A percentile compares a stretch with the other conserved stretches of the same genome.
Conservation (phyloP, 2,329 filamentous ascomycete species). For the Cercospora zeina region DNA sequence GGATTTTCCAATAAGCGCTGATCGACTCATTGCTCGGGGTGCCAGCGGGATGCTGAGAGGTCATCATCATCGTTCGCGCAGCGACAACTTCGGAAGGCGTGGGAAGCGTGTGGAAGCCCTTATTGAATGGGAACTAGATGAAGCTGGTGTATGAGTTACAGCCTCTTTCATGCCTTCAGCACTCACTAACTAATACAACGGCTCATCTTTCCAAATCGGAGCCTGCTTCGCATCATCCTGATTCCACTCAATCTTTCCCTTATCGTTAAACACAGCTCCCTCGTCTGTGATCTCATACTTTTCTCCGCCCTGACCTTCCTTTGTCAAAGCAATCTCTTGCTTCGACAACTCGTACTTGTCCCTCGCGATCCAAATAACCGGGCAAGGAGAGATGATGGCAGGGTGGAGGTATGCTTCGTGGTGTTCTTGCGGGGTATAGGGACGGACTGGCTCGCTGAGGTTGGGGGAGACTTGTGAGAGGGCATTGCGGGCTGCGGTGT, state of each 20-base stretch:
- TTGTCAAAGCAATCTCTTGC: constrained; percentile 40
- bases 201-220: constrained; percentile 46
- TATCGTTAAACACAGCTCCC: constrained; percentile 48
- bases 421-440: constrained; percentile 38
- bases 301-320: constrained; percentile 39
- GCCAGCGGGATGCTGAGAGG: no score
- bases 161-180: neutral
- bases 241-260: constrained; percentile 49
- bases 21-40: no score
- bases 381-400: constrained; percentile 45
- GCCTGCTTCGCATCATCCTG: constrained; percentile 42
- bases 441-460: constrained; percentile 37
- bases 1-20: no score
- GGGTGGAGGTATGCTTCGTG: constrained; percentile 50
- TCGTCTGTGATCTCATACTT: constrained; percentile 45
- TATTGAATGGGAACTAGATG: no score
- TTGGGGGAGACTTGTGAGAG: constrained; percentile 38
- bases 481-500: constrained; percentile 32
- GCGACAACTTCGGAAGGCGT: no score
- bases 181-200: constrained; percentile 14
- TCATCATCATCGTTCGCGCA: no score
- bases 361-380: constrained; percentile 48
- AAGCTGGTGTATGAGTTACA: no score
- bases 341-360: constrained; percentile 48
- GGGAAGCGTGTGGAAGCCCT: no score